phyloP scores from a whole-genome alignment of 352 stramenopile genomes.

The Globisporangium okanoganense region DNA sequence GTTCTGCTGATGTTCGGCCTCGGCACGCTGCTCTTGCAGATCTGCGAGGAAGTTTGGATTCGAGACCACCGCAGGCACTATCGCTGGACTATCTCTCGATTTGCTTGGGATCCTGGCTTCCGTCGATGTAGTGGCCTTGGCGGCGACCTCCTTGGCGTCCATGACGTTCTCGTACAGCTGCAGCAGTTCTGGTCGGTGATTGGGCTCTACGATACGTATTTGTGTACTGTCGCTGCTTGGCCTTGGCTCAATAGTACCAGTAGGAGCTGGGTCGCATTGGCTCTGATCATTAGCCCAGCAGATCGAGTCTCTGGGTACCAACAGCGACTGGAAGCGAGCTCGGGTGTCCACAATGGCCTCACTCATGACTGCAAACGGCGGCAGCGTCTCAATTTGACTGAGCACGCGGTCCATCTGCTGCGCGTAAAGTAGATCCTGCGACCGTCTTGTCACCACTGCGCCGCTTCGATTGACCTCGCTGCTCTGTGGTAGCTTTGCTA shows the following conservation, averaged over 20 bases:
- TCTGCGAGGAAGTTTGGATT: conserved; percentile 8
- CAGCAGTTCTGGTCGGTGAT: conserved; percentile 11
- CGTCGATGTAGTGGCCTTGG: background rate
- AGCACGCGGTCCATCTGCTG: conserved; percentile 42
- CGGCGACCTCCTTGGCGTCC: conserved; percentile 11
- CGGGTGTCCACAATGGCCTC: conserved; percentile 21
- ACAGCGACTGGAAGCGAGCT: conserved; percentile 20
- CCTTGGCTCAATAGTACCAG: background rate
- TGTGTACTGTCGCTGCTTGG: background rate
- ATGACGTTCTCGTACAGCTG: conserved; percentile 38
- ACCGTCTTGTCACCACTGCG: conserved; percentile 14
- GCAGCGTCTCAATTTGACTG: conserved; percentile 21
- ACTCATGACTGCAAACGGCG: conserved; percentile 24
- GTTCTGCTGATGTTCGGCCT: conserved; percentile 8
- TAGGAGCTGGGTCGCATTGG: background rate
- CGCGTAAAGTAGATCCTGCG: conserved; percentile 30
- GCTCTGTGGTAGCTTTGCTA: background rate
- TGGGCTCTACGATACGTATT: background rate
- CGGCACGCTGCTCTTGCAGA: conserved; percentile 8
- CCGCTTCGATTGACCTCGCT: background rate
- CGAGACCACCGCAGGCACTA: background rate
- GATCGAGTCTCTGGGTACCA: background rate
- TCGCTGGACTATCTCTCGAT: background rate
- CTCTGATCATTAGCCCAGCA: background rate
- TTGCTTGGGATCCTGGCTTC: background rate